A percentile compares a stretch with the other conserved stretches of the same genome.
Conservation (phyloP, 2,329 filamentous ascomycete species). For the Ceratocystis cubensis region DNA sequence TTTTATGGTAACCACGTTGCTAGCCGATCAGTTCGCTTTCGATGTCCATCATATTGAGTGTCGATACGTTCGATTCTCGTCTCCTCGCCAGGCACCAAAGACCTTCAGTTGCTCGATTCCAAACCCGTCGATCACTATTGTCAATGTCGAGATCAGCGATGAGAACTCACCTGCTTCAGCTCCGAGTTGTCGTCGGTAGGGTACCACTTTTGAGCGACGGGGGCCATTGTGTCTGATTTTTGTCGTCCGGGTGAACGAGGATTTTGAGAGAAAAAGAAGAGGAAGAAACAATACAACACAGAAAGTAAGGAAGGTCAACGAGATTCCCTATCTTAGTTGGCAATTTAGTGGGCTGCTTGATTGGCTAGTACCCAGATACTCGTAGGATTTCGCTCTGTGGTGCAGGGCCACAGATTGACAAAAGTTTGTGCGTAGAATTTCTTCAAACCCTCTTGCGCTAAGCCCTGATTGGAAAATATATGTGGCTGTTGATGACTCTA, state of each 20-base stretch:
- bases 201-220: slow-evolving; percentile 99
- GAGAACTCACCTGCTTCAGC: slow-evolving; percentile 79
- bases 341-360: slow-evolving; percentile 20
- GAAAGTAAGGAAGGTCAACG: slow-evolving; percentile 24
- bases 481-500: not conserved
- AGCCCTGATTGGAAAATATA: slow-evolving; percentile 25
- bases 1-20: not conserved
- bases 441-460: slow-evolving; percentile 33
- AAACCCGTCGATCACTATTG: slow-evolving; percentile 22
- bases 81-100: not conserved
- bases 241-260: slow-evolving; percentile 24
- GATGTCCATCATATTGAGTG: slow-evolving; percentile 6
- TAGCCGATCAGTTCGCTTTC: not conserved
- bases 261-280: slow-evolving; percentile 21
- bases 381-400: slow-evolving; percentile 21
- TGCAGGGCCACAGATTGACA: slow-evolving; percentile 21
- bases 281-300: slow-evolving; percentile 21
- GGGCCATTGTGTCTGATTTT: slow-evolving; percentile 34
- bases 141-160: slow-evolving; percentile 23
- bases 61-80: not conserved
- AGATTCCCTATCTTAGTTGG: slow-evolving; percentile 23
- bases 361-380: slow-evolving; percentile 13
- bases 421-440: slow-evolving; percentile 32
- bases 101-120: slow-evolving; percentile 6
- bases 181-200: slow-evolving; percentile 80